Base-by-base conservation (phyloP, 2,329 filamentous ascomycete genomes). In the Sporothrix brasiliensis region DNA sequence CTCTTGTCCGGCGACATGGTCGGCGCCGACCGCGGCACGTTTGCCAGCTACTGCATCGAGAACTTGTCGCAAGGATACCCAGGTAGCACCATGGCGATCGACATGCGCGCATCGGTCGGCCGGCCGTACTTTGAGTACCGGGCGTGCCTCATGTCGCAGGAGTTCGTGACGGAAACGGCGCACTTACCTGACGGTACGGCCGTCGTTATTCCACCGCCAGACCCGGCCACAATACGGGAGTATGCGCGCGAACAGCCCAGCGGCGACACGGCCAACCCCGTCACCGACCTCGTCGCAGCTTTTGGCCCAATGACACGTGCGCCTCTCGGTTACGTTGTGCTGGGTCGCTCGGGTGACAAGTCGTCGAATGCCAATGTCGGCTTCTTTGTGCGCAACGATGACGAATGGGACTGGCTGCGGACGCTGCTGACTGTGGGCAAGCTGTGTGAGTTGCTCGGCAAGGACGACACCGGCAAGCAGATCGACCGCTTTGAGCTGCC, bases 401-500 rank as follows among this genome's bases (percentile, higher is more conserved):
- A 83, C 61, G 82, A 84, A 73, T 85, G 80, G 73, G 77, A 81
- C 4, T 84, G 83, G 83, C 73, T 84, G n/a, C 78, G 81, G 44
- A 77, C 76, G 1, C 58, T 83, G 6, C 75, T 86, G 74, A 83
- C 79, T 0, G 75, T 77, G 7, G 75, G 76, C 0, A 80, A 77
- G 14, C 72, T 86, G 52, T 76, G 79, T 27, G 76, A 76, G 27
- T 70, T 82, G 2, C 75, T 82, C 34, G 81, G 77, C 0, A 77
- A 80, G 34, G 80, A 82, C 74, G 77, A 80, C 70, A 76, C 76
- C 27, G 75, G 75, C 0, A 75, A 79, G 66, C 75, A 77, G 16
- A 78, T 85, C 50, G 83, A 84, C 65, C 78, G 83, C 0, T 82
- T 83, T 44, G 83, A 85, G 75, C 76, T 85, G 30, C 79, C 82